Evolutionary conservation across 768 basidiomycete species (phyloP).

Genomic region (Strobilomyces dryophilus): DNA sequence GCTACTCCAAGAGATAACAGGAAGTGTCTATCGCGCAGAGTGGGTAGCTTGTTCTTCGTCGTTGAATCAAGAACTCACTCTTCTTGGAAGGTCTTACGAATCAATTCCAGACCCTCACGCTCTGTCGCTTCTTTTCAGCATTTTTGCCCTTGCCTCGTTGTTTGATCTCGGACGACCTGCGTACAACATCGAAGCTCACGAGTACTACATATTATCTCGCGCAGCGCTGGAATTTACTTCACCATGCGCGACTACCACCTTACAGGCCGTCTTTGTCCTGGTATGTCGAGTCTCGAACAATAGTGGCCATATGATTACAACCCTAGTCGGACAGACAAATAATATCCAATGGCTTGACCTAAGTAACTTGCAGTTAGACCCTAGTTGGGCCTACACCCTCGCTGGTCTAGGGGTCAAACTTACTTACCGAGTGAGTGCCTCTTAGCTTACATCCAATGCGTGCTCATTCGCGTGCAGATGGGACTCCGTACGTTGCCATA

Average conservation of each 20-base stretch:
- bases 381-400: conserved; percentile 50
- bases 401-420: conserved; percentile 58
- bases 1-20: conserved; percentile 54
- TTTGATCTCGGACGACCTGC: conserved; percentile 50
- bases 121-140: conserved; percentile 57
- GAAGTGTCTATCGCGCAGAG: conserved; percentile 51
- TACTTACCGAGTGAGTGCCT: conserved; percentile 50
- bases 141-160: conserved; percentile 64
- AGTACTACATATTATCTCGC: conserved; percentile 59
- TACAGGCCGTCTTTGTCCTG: conserved; percentile 50
- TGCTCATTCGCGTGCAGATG: conserved; percentile 32
- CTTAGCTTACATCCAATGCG: not conserved
- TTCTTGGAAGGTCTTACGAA: conserved; percentile 35
- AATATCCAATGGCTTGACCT: conserved; percentile 50
- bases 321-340: conserved; percentile 31
- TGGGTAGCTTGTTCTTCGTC: conserved; percentile 24
- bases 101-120: conserved; percentile 43
- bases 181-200: conserved; percentile 50
- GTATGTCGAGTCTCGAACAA: conserved; percentile 34
- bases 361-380: conserved; percentile 46
- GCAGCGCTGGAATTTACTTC: conserved; percentile 49
- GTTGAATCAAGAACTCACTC: not conserved
- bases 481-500: conserved; percentile 45
- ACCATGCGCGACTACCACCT: conserved; percentile 43
- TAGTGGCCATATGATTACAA: conserved; percentile 3